Evolutionary conservation across 306 rosid genomes (phyloP), one percentile per base, ranked within the genome.

Genomic region (Ochetophila trinervis): DNA sequence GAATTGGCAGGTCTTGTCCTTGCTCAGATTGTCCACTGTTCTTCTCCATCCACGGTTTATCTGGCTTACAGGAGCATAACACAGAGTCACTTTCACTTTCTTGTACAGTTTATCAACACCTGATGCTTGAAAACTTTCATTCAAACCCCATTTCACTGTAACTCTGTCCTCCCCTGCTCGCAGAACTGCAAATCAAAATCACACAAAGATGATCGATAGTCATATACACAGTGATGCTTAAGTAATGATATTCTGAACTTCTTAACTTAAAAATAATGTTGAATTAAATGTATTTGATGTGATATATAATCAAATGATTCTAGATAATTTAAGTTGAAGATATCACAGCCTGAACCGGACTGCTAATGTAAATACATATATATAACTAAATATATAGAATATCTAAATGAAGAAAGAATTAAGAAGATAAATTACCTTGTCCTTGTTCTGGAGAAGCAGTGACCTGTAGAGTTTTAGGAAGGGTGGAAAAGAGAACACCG

Each of bases 1-100:
- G 74, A 70, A 70, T 53, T 62, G 57, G 21, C 68, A 53, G 42
- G 75, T 71, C 53, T 60, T 62, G 42, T 60, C 68, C 23, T 17
- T 57, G 11, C 32, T 24, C 15, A 68, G 44, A 9, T 57, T 42
- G 34, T 68, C 56, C 47, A 18, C 65, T 0, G 73, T 68, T 30
- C 44, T 44, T 45, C 65, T 57, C 73, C 73, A 68, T 48, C 47
- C 56, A 8, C 57, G 54, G 57, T 57, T 57, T 18, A 5, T n/a
- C 34, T 68, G 73, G 73, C 73, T 68, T 1, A 59, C 30, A 2
- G 58, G 74, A 50, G 67, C 66, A 13, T 59, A 69, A 36, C 72
- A 55, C n/a, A 67, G 45, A 23, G 35, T 67, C 62, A 68, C 73
- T 49, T 68, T 45, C 30, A 57, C 47, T 45, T 57, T 68, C 27